Evolutionary conservation across 179 eudicot genomes (phyloP).

Genomic region (Spergularia azorica): DNA sequence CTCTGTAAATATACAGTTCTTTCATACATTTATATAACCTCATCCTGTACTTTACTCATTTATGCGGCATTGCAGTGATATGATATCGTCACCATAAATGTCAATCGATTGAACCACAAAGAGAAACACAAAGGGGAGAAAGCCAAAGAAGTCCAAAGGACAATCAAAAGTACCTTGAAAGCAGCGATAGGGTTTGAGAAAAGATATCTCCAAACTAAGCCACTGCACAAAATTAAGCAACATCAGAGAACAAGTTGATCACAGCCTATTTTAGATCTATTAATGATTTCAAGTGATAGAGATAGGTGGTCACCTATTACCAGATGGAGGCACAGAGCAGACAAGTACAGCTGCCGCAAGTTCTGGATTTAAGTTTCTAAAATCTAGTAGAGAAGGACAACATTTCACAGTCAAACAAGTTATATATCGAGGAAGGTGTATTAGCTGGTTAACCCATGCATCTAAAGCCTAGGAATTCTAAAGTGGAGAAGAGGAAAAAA

Average conservation of each 20-base stretch:
- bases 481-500: background rate
- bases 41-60: background rate
- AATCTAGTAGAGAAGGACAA: constrained; percentile 32
- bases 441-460: background rate
- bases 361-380: constrained; percentile 42
- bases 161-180: constrained; percentile 55
- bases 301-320: constrained; percentile 64
- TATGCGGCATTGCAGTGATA: background rate
- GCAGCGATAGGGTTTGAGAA: constrained; percentile 91
- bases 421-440: background rate
- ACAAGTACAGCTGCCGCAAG: constrained; percentile 81
- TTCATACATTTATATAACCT: no score
- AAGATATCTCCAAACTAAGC: constrained; percentile 88
- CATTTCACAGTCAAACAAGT: background rate
- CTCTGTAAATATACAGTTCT: no score
- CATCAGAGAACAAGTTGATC: background rate
- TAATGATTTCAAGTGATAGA: background rate
- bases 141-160: background rate
- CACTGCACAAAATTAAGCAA: constrained; percentile 46
- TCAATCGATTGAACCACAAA: background rate
- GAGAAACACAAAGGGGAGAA: background rate
- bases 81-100: background rate
- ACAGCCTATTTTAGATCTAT: background rate
- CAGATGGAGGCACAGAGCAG: constrained; percentile 96
- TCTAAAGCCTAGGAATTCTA: background rate